Evolutionary conservation across 345 rosid genomes (phyloP), one percentile per base, ranked within the genome.

Genomic region (Aethionema arabicum): DNA sequence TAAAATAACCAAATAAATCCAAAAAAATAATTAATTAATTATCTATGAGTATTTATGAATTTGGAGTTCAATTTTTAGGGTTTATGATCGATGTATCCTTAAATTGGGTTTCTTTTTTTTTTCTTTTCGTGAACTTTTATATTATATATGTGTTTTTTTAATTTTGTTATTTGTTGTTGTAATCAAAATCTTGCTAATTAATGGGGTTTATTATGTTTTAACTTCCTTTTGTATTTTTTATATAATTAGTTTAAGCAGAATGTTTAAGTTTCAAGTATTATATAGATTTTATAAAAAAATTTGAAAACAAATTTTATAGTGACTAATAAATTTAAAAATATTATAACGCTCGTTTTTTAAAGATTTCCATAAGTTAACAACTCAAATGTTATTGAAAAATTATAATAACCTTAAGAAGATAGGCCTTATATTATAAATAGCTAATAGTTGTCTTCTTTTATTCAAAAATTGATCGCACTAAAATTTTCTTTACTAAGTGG

Each of bases 151-250:
- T 63, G 15, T 51, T 69, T 55, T 50, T 70, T 54, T 8, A 41
- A 63, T 32, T 63, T 56, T 41, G 1, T 5, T 11, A 63, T 63
- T 12, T 67, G 44, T 50, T 63, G 59, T 49, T 63, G 65, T 64
- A 57, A 70, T 70, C 70, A 70, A 64, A 63, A 50, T 70, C 60
- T 64, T 70, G 61, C 61, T 64, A 70, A 51, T 58, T 43, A 42
- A 63, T 57, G 50, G 44, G 38, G n/a, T 43, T 51, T 70, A 7
- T 43, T 63, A 50, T 57, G 65, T 50, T 21, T 21, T 44, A 7
- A 29, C 33, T 63, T 52, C 32, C 3, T 40, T 41, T 15, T 51
- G 51, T 32, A 52, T 16, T 52, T 42, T 8, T 31, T 63, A 6
- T 40, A 31, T 70, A 32, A 7, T 15, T 11, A 40, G 27, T 10